A percentile compares a stretch with the other conserved stretches of the same genome.
Conservation (phyloP, 768 basidiomycete genomes). For the Hericium coralloides region DNA sequence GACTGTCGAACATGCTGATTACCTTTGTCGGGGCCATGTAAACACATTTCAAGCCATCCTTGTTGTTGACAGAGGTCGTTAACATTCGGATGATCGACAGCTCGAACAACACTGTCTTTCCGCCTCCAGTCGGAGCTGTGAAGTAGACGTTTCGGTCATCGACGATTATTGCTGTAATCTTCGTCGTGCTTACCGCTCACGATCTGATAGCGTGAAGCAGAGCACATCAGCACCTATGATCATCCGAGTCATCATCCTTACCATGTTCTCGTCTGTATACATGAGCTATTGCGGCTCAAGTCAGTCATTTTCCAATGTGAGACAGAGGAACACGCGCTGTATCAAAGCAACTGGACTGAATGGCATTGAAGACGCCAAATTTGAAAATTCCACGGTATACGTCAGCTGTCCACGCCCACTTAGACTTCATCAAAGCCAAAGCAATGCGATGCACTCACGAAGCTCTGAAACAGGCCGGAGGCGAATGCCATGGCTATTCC, state of each 20-base stretch:
- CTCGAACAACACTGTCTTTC: slow-evolving; percentile 94
- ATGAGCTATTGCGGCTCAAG: slow-evolving; percentile 36
- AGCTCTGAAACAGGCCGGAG: slow-evolving; percentile 66
- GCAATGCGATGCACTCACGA: slow-evolving; percentile 35
- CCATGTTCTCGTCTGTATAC: slow-evolving; percentile 55
- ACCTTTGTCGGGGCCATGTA: slow-evolving; percentile 95
- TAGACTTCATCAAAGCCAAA: not conserved
- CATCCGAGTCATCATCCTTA: slow-evolving; percentile 20
- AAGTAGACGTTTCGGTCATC: not conserved
- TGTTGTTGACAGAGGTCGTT: slow-evolving; percentile 28
- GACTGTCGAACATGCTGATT: not conserved
- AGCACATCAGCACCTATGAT: no score
- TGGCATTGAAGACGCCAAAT: slow-evolving; percentile 85
- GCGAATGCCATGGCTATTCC: slow-evolving; percentile 33
- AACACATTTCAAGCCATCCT: slow-evolving; percentile 53
- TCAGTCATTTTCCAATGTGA: not conserved
- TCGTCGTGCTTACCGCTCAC: slow-evolving; percentile 46
- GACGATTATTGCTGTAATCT: no score
- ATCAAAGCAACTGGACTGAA: slow-evolving; percentile 80
- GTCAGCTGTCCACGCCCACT: slow-evolving; percentile 47
- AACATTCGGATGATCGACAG: slow-evolving; percentile 77
- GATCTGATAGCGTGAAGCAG: slow-evolving; percentile 34
- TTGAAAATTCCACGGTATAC: slow-evolving; percentile 75
- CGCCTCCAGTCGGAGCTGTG: slow-evolving; percentile 89
- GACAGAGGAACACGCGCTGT: slow-evolving; percentile 36